Evolutionary conservation across 2,329 filamentous ascomycete species (phyloP), one percentile per base, ranked within the genome.

Genomic region (Metarhizium album): DNA sequence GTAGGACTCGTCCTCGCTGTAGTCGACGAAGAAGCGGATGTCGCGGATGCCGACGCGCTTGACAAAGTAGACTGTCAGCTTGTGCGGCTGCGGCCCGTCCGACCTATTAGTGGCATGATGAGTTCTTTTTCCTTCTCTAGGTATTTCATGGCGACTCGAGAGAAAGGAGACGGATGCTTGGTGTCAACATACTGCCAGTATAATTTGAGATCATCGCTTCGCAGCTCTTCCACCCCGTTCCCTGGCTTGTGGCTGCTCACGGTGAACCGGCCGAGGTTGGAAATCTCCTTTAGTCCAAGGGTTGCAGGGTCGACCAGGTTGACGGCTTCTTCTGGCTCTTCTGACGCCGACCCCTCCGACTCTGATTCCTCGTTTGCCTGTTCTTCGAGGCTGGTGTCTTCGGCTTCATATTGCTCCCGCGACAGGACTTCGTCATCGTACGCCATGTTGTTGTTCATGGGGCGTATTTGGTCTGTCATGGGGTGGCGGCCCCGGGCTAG

Each of bases 1-100:
- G 67, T 98, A 98, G 42, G 87, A 93, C 69, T 98, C 93, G 67
- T 98, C 93, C 49, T 88, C 81, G 55, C 85, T 83, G 67, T 95
- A 95, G 70, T 98, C 90, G 43, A 98, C 83, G 58, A 86, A 90
- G 59, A 93, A 81, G n/a, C 87, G 78, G 48, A 93, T 82, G 27
- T 83, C 81, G 4, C 84, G 82, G 54, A 93, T 89, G 53, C 83
- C 83, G 42, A 90, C 87, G 7, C 87, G 79, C 59, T 90, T 89
- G 68, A 89, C 83, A 67, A 93, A 93, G 67, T 93, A 88, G 40
- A 93, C 86, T 53, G 87, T 91, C 46, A 93, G 75, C 55, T 83
- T 79, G 62, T 93, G 87, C 4, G 87, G 87, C 63, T 93, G 87
- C 1, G 87, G 87, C 2, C 87, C 88, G 62, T 93, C 88, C 2